A percentile compares a stretch with the other conserved stretches of the same genome.
These are phyloP conservation scores for Lepidium sativum DNA, from an alignment of 345 rosid genomes.

Conservation along the genomic window DNA sequence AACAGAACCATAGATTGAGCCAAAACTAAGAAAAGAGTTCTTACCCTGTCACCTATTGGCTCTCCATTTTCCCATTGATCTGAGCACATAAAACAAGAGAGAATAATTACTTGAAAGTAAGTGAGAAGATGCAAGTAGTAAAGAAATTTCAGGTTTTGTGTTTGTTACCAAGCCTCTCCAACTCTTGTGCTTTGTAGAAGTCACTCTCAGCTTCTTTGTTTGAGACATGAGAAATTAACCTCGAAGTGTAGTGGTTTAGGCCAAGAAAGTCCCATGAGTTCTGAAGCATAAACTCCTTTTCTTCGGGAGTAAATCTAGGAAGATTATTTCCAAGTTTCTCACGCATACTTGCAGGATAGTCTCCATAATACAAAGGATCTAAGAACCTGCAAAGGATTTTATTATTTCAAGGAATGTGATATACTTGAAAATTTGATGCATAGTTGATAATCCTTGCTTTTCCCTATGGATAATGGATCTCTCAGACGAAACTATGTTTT, in stretches of 20 bases:
- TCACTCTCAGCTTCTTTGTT: constrained; percentile 35
- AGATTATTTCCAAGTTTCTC: constrained; percentile 54
- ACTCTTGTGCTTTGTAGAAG: constrained; percentile 52
- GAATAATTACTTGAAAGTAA: neutral
- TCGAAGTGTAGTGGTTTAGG: constrained; percentile 79
- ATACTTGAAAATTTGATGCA: neutral
- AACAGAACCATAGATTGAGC: constrained; percentile 1
- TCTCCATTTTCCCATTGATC: constrained; percentile 76
- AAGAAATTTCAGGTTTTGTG: neutral
- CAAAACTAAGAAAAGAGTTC: neutral
- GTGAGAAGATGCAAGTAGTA: neutral
- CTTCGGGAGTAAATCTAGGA: constrained; percentile 68
- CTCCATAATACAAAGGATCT: constrained; percentile 70
- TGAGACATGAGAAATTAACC: constrained; percentile 52
- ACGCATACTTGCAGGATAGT: constrained; percentile 74
- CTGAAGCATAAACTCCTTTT: constrained; percentile 40
- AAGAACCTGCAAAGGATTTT: constrained; percentile 47
- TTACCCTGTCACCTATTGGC: constrained; percentile 72
- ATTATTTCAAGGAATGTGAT: neutral
- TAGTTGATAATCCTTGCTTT: neutral
- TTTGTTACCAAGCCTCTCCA: constrained; percentile 55
- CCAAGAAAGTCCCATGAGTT: constrained; percentile 75
- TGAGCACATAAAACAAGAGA: constrained; percentile 22
- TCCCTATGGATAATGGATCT: neutral
- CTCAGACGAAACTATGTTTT: neutral